These are phyloP conservation scores for Cerioporus squamosus DNA, from an alignment of 1,284 basidiomycete species.

Conservation along the genomic window DNA sequence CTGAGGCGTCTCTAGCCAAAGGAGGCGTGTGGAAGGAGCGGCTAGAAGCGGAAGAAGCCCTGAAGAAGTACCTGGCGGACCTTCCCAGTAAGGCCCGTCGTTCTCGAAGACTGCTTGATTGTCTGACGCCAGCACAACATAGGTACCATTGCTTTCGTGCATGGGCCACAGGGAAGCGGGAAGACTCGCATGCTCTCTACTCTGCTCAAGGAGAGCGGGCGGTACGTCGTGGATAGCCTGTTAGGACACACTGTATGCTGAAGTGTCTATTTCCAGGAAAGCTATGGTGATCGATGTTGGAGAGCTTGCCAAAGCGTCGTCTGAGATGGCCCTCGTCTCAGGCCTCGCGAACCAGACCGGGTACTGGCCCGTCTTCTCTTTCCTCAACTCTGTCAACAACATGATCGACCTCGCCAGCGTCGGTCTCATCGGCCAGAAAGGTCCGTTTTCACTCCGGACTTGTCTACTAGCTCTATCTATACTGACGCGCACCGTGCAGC, in stretches of 20 bases:
- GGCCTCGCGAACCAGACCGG: conserved; percentile 83
- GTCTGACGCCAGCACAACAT: background rate
- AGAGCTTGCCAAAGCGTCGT: conserved; percentile 72
- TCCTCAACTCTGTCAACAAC: conserved; percentile 84
- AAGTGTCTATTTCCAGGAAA: conserved; percentile 49
- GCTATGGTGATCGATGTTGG: conserved; percentile 83
- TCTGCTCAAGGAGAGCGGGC: conserved; percentile 61
- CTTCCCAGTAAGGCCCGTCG: conserved; percentile 56
- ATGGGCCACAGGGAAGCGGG: conserved; percentile 92
- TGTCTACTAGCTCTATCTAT: background rate
- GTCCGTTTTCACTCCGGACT: conserved; percentile 40
- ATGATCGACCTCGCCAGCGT: conserved; percentile 93
- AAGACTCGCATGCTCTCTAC: conserved; percentile 76
- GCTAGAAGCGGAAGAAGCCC: conserved; percentile 70
- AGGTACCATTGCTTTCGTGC: conserved; percentile 80
- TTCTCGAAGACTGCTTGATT: background rate
- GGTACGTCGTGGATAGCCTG: conserved; percentile 47
- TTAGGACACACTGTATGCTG: background rate
- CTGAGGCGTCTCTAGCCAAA: conserved; percentile 21
- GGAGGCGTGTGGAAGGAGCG: conserved; percentile 81
- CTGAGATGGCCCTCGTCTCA: conserved; percentile 74
- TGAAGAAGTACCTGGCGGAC: conserved; percentile 77
- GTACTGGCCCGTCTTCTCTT: conserved; percentile 91
- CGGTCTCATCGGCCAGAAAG: conserved; percentile 94
- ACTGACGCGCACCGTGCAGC: conserved; percentile 47